phyloP scores from a whole-genome alignment of 2,329 filamentous ascomycete species.

The Neonectria coccinea region DNA sequence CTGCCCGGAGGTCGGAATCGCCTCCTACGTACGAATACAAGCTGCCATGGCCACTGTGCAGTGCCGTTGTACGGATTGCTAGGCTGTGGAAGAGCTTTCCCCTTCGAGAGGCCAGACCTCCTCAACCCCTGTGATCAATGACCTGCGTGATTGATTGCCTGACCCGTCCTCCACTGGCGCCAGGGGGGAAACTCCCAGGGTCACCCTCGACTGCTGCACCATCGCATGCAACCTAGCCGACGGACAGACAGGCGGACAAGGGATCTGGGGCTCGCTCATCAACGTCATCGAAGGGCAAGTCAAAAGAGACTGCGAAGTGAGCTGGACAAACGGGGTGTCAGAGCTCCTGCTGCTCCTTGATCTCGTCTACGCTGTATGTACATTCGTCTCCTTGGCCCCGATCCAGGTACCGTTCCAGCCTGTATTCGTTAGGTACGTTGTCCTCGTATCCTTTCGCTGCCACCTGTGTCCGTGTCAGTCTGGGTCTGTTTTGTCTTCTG shows the following conservation, averaged over 20 bases:
- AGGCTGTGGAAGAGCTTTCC: constrained; percentile 13
- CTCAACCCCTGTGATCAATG: constrained; percentile 15
- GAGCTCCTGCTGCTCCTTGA: constrained; percentile 8
- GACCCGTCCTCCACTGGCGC: constrained; percentile 16
- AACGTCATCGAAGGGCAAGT: constrained; percentile 45
- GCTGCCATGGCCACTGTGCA: constrained; percentile 2
- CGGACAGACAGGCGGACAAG: constrained; percentile 13
- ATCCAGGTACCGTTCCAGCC: background rate
- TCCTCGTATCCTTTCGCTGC: constrained; percentile 2
- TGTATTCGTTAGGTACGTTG: background rate
- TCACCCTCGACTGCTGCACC: constrained; percentile 24
- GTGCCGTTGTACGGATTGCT: constrained; percentile 4
- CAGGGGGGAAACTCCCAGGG: constrained; percentile 25
- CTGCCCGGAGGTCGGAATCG: background rate
- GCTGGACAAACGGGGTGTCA: background rate
- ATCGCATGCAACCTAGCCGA: constrained; percentile 19
- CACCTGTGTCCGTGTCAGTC: constrained; percentile 19
- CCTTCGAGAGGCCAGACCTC: constrained; percentile 18
- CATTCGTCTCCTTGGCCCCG: background rate
- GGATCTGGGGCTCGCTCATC: constrained; percentile 12
- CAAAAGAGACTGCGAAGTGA: constrained; percentile 1
- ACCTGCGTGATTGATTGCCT: constrained; percentile 27
- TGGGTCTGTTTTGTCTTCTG: constrained; percentile 23
- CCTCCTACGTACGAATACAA: background rate
- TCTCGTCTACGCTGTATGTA: constrained; percentile 26